Evolutionary conservation across 108 stramenopile species (phyloP).

Genomic region (Stephanodiscus triporus): DNA sequence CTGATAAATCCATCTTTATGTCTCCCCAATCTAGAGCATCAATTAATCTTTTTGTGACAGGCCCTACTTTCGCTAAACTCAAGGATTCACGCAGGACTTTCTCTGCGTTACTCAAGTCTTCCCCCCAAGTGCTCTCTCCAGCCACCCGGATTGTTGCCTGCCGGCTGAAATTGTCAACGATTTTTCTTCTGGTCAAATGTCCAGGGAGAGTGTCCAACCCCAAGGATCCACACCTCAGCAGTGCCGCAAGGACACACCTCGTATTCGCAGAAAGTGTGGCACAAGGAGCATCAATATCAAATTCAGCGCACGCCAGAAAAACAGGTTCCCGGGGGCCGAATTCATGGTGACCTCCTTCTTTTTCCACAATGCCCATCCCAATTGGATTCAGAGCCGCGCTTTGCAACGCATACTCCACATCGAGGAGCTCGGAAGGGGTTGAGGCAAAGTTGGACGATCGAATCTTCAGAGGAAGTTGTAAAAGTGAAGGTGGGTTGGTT

Average conservation of each 20-base stretch:
- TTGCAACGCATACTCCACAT: constrained; percentile 78
- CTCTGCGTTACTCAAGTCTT: constrained; percentile 36
- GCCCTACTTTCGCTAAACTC: constrained; percentile 52
- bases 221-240: constrained; percentile 74
- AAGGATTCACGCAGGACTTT: constrained; percentile 32
- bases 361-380: constrained; percentile 28
- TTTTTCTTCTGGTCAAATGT: constrained; percentile 63
- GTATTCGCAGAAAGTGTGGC: constrained; percentile 72
- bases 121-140: constrained; percentile 29
- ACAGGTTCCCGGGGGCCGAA: constrained; percentile 43
- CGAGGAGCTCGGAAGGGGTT: constrained; percentile 55
- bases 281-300: constrained; percentile 62
- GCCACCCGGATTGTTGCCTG: constrained; percentile 27
- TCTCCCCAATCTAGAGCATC: constrained; percentile 83
- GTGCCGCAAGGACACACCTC: constrained; percentile 73
- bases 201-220: constrained; percentile 65
- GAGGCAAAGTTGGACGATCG: constrained; percentile 61
- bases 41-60: constrained; percentile 62
- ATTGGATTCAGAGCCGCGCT: constrained; percentile 71
- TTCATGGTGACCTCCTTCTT: constrained; percentile 9
- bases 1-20: constrained; percentile 30
- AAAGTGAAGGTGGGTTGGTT: constrained; percentile 42
- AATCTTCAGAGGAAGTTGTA: constrained; percentile 70
- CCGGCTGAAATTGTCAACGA: constrained; percentile 58
- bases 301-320: constrained; percentile 64